These are phyloP conservation scores for Spergularia bocconei DNA, from an alignment of 148 eudicot species.

Conservation along the genomic window DNA sequence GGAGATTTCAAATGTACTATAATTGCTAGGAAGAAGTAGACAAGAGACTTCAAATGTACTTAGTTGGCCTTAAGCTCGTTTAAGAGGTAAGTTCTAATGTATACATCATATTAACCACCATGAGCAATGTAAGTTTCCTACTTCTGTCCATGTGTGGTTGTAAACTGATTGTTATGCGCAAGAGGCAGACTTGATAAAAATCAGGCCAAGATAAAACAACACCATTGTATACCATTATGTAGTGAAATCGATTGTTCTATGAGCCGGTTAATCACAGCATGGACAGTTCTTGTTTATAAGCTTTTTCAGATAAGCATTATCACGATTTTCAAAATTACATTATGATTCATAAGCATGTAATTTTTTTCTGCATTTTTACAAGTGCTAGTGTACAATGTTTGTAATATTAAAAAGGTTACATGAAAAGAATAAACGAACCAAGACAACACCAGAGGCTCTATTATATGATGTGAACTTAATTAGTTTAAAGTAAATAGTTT, in stretches of 20 bases:
- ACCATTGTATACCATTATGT: background rate
- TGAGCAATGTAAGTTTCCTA: background rate
- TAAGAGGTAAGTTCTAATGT: background rate
- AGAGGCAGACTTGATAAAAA: background rate
- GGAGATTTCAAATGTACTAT: too few species aligned
- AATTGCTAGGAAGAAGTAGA: too few species aligned
- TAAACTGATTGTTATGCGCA: background rate
- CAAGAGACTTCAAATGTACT: too few species aligned
- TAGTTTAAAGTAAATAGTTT: background rate
- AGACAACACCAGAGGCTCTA: background rate
- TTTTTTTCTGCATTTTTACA: background rate
- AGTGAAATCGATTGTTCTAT: background rate
- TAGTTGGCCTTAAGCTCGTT: background rate
- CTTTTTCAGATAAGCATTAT: background rate
- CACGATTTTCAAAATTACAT: background rate
- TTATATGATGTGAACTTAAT: background rate
- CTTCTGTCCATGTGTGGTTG: background rate
- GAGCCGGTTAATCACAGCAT: background rate
- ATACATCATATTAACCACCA: background rate
- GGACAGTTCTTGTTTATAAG: background rate
- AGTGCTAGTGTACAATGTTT: background rate
- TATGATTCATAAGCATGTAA: background rate
- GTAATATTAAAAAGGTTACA: background rate
- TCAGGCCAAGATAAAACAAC: background rate
- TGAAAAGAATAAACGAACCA: background rate